Conservation (phyloP, 306 rosid genomes). For the Fragaria ananassa region DNA sequence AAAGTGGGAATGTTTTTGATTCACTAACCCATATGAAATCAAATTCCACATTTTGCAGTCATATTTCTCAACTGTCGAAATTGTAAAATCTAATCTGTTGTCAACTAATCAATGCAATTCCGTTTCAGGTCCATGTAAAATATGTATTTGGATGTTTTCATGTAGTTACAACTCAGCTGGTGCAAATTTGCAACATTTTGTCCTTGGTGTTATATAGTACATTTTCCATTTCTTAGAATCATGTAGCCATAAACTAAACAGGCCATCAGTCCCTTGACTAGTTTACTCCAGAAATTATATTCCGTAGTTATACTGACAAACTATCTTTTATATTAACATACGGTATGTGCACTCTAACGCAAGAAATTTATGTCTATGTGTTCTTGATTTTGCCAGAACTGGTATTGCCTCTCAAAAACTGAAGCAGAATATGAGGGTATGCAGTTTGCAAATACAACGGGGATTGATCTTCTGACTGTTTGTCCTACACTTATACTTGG, state of each 20-base stretch:
- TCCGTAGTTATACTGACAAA: background rate
- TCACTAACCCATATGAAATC: background rate
- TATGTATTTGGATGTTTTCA: background rate
- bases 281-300: background rate
- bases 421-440: conserved; percentile 66
- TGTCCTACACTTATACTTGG: conserved; percentile 54
- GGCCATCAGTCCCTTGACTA: background rate
- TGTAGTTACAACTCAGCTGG: background rate
- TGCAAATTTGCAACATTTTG: background rate
- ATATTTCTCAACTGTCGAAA: background rate
- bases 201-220: background rate
- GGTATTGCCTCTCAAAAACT: conserved; percentile 75
- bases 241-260: background rate
- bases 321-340: background rate
- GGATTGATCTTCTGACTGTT: conserved; percentile 48
- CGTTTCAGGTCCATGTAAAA: background rate
- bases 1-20: background rate
- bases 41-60: background rate
- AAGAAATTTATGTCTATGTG: background rate
- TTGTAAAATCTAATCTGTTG: background rate
- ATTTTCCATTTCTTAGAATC: background rate
- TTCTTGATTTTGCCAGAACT: conserved; percentile 43
- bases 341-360: background rate
- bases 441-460: conserved; percentile 48
- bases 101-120: background rate